Evolutionary conservation across 345 rosid genomes (phyloP), one percentile per base, ranked within the genome.

Genomic region (Camelina hispida): DNA sequence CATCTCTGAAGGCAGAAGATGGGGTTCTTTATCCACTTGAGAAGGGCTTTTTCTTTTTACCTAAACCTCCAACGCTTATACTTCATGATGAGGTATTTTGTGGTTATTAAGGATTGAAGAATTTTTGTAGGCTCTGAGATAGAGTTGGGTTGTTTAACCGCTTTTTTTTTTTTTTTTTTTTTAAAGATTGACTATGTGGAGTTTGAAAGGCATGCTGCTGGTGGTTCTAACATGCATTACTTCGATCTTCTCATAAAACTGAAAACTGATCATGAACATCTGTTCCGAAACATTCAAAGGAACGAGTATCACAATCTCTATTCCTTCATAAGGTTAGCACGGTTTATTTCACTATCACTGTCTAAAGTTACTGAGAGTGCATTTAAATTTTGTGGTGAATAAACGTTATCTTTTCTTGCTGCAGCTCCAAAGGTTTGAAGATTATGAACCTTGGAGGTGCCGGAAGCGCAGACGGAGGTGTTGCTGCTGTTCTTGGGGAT

Each of bases 161-260:
- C 66, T 44, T 61, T 37, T 55, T 58, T 28, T 28, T 66, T 60
- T 69, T 44, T 61, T 37, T 55, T 58, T 34, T 28, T 66, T 60
- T 68, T 46, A 63, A 65, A 95, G 99, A 95, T 95, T 84, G 90
- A 89, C 74, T 89, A 86, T 79, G 93, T 95, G 84, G 99, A 95
- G 79, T 95, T 93, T 82, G 93, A 95, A 89, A 95, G 99, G 83
- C 99, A 95, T 81, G 83, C 94, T 81, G 97, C 99, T 57, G 99
- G 99, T 79, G 96, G 98, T 32, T 90, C 99, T 66, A 95, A 93
- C 77, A 95, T 95, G 99, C 99, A 95, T 75, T 95, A 95, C 84
- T 95, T 95, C 51, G 98, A 95, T 85, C 97, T 95, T 78, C 91
- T 87, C 68, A 85, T 92, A 76, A 92, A 87, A 84, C 83, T 95